Conservation (phyloP, 2,329 filamentous ascomycete genomes). For the Leptographium galeiforme region DNA sequence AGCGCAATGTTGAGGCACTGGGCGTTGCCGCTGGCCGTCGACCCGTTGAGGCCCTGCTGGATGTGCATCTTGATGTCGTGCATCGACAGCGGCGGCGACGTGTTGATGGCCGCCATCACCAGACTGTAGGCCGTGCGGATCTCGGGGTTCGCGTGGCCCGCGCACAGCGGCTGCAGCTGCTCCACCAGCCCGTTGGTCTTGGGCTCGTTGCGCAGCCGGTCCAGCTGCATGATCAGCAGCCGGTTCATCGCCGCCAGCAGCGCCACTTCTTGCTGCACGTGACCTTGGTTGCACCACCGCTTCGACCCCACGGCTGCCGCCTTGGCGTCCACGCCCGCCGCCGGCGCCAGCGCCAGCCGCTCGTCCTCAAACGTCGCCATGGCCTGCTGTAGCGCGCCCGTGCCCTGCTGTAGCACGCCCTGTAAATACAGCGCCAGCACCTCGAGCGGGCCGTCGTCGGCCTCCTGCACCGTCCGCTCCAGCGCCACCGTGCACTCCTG, state of each 20-base stretch:
- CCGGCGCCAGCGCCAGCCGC: slow-evolving; percentile 38
- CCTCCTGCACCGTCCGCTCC: slow-evolving; percentile 26
- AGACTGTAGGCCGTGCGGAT: slow-evolving; percentile 68
- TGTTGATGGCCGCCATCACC: slow-evolving; percentile 53
- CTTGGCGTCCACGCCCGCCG: not conserved
- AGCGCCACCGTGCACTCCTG: slow-evolving; percentile 42
- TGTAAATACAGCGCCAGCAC: slow-evolving; percentile 57
- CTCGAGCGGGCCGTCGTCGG: slow-evolving; percentile 30
- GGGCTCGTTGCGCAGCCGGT: slow-evolving; percentile 40
- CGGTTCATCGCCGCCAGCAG: slow-evolving; percentile 56
- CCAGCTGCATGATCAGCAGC: slow-evolving; percentile 59
- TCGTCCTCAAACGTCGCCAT: slow-evolving; percentile 51
- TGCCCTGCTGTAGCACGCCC: slow-evolving; percentile 65
- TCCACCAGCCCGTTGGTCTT: slow-evolving; percentile 49
- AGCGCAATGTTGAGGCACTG: slow-evolving; percentile 75
- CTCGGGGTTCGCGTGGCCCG: slow-evolving; percentile 56
- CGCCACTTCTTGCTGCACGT: slow-evolving; percentile 44
- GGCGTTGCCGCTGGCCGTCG: slow-evolving; percentile 57
- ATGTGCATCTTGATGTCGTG: slow-evolving; percentile 69
- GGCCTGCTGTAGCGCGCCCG: slow-evolving; percentile 57
- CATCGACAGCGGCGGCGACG: slow-evolving; percentile 50
- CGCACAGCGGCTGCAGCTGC: slow-evolving; percentile 53
- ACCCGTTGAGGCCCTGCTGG: slow-evolving; percentile 55
- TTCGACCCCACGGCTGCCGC: not conserved
- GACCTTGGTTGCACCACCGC: slow-evolving; percentile 22